phyloP scores from a whole-genome alignment of 2,329 filamentous ascomycete genomes.

The Domatiomyces catenatus region DNA sequence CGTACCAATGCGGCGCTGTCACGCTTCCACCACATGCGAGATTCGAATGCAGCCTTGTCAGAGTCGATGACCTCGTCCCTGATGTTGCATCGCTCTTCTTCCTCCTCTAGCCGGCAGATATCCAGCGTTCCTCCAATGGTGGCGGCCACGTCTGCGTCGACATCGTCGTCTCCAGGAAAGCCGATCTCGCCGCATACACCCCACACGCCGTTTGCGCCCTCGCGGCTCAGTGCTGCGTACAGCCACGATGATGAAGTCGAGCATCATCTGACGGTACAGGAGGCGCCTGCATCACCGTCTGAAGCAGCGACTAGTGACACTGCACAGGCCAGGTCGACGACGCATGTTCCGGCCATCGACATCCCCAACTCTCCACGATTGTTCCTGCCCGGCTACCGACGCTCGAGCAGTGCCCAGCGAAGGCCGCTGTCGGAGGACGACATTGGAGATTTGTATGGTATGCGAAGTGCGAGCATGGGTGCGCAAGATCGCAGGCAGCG shows the following conservation, averaged over 20 bases:
- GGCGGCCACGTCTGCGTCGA: slow-evolving; percentile 56
- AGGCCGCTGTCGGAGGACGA: slow-evolving; percentile 23
- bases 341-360: slow-evolving; percentile 30
- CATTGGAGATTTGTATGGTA: slow-evolving; percentile 30
- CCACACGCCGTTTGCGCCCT: slow-evolving; percentile 85
- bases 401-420: slow-evolving; percentile 31
- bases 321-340: slow-evolving; percentile 20
- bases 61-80: slow-evolving; percentile 88
- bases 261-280: slow-evolving; percentile 19
- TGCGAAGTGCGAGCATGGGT: slow-evolving; percentile 33
- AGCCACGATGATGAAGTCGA: slow-evolving; percentile 25
- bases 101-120: slow-evolving; percentile 60
- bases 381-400: slow-evolving; percentile 27
- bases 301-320: slow-evolving; percentile 25
- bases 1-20: slow-evolving; percentile 64
- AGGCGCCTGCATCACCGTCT: slow-evolving; percentile 19
- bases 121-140: slow-evolving; percentile 47
- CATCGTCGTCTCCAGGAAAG: slow-evolving; percentile 78
- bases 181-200: slow-evolving; percentile 80
- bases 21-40: slow-evolving; percentile 76
- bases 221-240: slow-evolving; percentile 74
- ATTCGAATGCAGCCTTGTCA: slow-evolving; percentile 74
- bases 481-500: slow-evolving; percentile 13
- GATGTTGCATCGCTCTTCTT: slow-evolving; percentile 67
- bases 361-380: slow-evolving; percentile 34